A percentile compares a stretch with the other conserved stretches of the same genome.
phyloP scores from a whole-genome alignment of 352 stramenopile genomes.

The Aphanomyces euteiches region DNA sequence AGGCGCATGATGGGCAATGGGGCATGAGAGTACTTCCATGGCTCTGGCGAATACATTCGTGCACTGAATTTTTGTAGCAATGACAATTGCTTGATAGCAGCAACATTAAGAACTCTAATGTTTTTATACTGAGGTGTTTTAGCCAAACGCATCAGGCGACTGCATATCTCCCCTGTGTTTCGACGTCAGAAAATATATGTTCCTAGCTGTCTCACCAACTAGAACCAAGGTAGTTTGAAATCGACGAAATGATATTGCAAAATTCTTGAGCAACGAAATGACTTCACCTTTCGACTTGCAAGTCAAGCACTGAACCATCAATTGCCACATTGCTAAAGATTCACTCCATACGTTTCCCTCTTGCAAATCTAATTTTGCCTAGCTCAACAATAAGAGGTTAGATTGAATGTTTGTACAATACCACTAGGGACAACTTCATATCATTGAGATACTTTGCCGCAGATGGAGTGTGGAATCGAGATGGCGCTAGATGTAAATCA shows the following conservation, averaged over 20 bases:
- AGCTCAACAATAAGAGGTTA: conserved; percentile 35
- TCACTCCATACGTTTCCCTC: conserved; percentile 72
- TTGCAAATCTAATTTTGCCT: conserved; percentile 66
- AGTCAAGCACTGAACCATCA: conserved; percentile 47
- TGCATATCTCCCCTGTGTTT: conserved; percentile 49
- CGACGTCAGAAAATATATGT: not conserved
- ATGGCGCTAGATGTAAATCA: conserved; percentile 72
- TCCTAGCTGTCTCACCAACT: conserved; percentile 40
- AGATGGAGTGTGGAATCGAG: conserved; percentile 71
- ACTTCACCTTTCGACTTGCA: conserved; percentile 43
- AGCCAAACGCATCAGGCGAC: conserved; percentile 50
- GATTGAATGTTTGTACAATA: not conserved
- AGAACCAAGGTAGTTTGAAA: conserved; percentile 75
- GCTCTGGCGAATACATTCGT: conserved; percentile 35
- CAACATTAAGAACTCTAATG: conserved; percentile 40
- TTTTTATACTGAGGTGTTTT: conserved; percentile 44
- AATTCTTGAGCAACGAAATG: conserved; percentile 39
- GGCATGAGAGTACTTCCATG: conserved; percentile 38
- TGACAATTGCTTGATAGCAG: conserved; percentile 40
- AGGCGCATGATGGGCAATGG: conserved; percentile 47
- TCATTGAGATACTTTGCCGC: conserved; percentile 59
- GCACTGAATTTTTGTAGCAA: conserved; percentile 48
- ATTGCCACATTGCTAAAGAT: conserved; percentile 63
- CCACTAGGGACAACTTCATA: conserved; percentile 51
- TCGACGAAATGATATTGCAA: conserved; percentile 59